Percentiles rank a stretch among this genome's conserved stretches.
Conservation (phyloP, 306 rosid species). For the Prunus dulcis region DNA sequence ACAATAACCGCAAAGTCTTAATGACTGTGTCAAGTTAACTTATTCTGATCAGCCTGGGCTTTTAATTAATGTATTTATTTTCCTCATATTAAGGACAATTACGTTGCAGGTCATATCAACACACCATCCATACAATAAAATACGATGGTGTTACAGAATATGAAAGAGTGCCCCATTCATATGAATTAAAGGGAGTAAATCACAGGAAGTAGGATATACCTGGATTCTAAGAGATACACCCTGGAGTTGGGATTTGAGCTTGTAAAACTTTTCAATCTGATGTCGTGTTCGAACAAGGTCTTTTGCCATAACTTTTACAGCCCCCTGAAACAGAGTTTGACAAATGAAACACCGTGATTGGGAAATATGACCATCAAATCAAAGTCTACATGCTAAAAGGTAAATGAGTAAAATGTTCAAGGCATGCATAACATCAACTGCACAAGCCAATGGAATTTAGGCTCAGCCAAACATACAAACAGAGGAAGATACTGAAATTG, state of each 20-base stretch:
- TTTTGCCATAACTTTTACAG: conserved; percentile 97
- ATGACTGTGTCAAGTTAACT: background rate
- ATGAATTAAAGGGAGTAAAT: background rate
- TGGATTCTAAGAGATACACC: conserved; percentile 98
- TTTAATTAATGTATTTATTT: background rate
- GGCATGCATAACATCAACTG: background rate
- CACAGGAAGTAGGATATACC: conserved; percentile 40
- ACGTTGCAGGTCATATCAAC: background rate
- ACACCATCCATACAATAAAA: background rate
- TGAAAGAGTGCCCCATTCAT: background rate
- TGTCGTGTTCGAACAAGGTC: conserved; percentile 97
- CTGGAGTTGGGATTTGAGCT: conserved; percentile 98
- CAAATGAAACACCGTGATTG: conserved; percentile 21
- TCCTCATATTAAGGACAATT: too few species aligned
- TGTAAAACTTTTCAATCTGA: conserved; percentile 95
- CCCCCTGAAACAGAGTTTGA: conserved; percentile 65
- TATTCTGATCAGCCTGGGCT: background rate
- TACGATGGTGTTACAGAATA: background rate
- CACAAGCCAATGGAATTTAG: background rate
- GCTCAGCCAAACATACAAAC: background rate
- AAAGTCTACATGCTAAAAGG: background rate
- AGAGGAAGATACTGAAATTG: conserved; percentile 2
- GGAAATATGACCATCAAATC: conserved; percentile 9
- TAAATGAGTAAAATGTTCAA: background rate
- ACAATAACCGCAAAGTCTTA: background rate